A percentile compares a stretch with the other conserved stretches of the same genome.
Conservation (phyloP, 2,329 filamentous ascomycete genomes). For the Hypomyces perniciosus region DNA sequence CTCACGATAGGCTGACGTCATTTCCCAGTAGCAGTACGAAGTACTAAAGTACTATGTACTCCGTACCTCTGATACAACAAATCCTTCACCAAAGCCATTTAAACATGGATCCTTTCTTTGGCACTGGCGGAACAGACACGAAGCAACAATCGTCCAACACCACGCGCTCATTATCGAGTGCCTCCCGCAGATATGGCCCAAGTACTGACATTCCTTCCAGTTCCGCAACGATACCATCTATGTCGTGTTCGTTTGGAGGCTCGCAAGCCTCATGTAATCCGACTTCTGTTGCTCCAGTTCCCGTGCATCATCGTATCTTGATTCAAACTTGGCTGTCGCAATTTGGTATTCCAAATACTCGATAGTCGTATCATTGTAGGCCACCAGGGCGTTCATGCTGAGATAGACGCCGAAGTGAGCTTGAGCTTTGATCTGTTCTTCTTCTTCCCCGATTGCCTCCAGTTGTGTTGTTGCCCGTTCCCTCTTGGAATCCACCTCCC, state of each 20-base stretch:
- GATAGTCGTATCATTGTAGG: not conserved
- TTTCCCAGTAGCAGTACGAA: no score
- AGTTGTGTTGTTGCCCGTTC: not conserved
- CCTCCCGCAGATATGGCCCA: no score
- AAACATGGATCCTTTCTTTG: no score
- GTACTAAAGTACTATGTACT: no score
- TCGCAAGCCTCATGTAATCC: not conserved
- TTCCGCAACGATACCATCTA: not conserved
- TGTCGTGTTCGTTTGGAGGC: not conserved
- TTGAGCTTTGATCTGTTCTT: not conserved
- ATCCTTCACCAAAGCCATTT: no score
- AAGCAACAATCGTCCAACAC: no score
- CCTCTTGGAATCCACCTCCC: not conserved
- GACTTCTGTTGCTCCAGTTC: not conserved
- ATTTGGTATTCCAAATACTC: not conserved
- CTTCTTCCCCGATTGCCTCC: not conserved
- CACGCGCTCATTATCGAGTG: no score
- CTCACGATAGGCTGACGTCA: no score
- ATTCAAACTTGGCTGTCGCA: not conserved
- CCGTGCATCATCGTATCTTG: not conserved
- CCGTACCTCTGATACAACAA: no score
- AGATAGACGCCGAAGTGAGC: not conserved
- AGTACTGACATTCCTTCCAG: no score
- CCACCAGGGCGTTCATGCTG: not conserved
- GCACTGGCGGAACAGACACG: no score